Base-by-base conservation (phyloP, 2,329 filamentous ascomycete genomes). In the Calycina herbarum region DNA sequence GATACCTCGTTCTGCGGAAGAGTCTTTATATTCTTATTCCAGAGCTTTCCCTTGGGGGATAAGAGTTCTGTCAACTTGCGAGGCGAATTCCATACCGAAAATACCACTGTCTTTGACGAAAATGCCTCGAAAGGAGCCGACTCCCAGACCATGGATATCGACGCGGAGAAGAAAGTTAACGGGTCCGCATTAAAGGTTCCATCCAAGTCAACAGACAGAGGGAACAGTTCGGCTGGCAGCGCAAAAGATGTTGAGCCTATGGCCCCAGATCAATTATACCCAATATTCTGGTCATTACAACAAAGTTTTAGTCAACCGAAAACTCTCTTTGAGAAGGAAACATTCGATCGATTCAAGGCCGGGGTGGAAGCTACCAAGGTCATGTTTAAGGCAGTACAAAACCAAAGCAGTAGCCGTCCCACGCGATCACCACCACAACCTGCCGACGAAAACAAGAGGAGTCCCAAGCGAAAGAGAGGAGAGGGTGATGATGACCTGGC, bases 21-120 rank as follows among this genome's bases (percentile, higher is more conserved):
- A 48, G 95, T 99, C 31, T 98, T 98, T 78, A 97, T 99, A 69
- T 99, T 97, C 78, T 87, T 99, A 76, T 99, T 98, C 78, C 95
- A 99, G 77, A 96, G 93, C 77, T 98, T 99, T 74, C 95, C 95
- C 1, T 83, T 99, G 0, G 94, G 94, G 38, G 96, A 99, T 78
- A 95, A 94, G 76, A 98, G 95, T 76, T 97, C 95, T 0, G 95
- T 99, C 60, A 99, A 99, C 75, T 83, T 98, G 48, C 87, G 95
- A 61, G 95, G 95, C 71, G 94, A 98, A 79, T 99, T 95, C 72
- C 95, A 99, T 74, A 87, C 91, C 31, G 95, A 98, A 74, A 99
- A 99, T 81, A 86, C 94, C 64, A 99, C 96, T 1, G 88, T 86
- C 0, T 99, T 88, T 74, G 92, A 97, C 73, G 83, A 88, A 40